Base-by-base conservation (phyloP, 306 rosid genomes). In the Casuarina equisetifolia region DNA sequence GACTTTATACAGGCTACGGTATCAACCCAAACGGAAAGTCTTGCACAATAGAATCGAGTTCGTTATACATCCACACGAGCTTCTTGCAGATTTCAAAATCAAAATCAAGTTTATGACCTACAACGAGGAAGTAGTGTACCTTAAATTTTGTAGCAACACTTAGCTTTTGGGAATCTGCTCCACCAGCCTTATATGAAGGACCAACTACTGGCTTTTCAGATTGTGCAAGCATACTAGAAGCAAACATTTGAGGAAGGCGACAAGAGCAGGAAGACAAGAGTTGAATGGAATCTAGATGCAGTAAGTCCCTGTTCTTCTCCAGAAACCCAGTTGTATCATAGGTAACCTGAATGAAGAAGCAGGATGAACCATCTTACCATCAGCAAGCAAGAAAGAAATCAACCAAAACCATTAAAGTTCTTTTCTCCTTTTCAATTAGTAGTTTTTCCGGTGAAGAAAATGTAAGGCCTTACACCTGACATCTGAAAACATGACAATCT, bases 61-160 rank as follows among this genome's bases (percentile, higher is more conserved):
- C 69, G 13, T 13, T 36, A 63, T 4, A 63, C 2, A n/a, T 63
- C 38, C 8, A 13, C 46, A 13, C 17, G 2, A 63, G 17, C 32
- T 63, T 63, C 44, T 35, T 11, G 69, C 43, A 66, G 42, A 16
- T 66, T 43, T 39, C 36, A 8, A 58, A 40, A 40, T 42, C 71
- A 66, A 66, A 19, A 42, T 40, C 25, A 42, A 16, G 32, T 12
- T 42, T 42, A 16, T 46, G 50, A 66, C 43, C 9, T 6, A 42
- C 35, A 16, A 40, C 35, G 2, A 15, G 35, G 66, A 77, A 79
- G 78, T 46, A 59, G 35, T 7, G 67, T 85, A 92, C 99, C 98
- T 96, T 96, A 84, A 96, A 96, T 86, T 96, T 96, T 73, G 94
- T 91, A 50, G 97, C 98, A 42, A 96, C 99, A 84, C 99, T 96